Percentiles rank a stretch among this genome's conserved stretches.
These are phyloP conservation scores for Vitis hybrid DNA, from an alignment of 177 flowering plant genomes.

Conservation along the genomic window DNA sequence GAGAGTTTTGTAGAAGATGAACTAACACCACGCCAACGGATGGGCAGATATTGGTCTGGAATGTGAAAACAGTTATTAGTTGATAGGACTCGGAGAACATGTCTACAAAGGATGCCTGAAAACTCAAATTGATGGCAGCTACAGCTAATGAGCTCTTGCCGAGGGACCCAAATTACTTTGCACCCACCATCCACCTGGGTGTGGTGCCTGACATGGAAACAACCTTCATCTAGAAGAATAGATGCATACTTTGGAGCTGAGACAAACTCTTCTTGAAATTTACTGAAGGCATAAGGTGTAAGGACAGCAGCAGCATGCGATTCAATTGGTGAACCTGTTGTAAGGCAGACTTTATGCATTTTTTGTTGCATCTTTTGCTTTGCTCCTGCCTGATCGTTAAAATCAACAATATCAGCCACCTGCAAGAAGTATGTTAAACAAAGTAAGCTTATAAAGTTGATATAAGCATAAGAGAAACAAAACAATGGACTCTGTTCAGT, in stretches of 20 bases:
- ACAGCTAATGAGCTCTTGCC: conserved; percentile 51
- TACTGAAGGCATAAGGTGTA: conserved; percentile 67
- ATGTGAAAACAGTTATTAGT: conserved; percentile 70
- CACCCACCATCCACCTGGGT: conserved; percentile 57
- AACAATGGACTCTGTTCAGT: too few relatives aligned
- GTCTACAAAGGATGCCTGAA: conserved; percentile 65
- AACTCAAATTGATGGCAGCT: conserved; percentile 69
- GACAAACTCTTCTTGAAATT: conserved; percentile 69
- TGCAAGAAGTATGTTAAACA: conserved; percentile 15
- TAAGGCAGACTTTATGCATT: conserved; percentile 43
- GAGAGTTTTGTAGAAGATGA: conserved; percentile 26
- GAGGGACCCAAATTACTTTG: conserved; percentile 66
- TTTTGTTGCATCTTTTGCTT: conserved; percentile 51
- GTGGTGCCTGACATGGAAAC: conserved; percentile 68
- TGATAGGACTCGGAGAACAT: conserved; percentile 66
- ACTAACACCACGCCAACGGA: conserved; percentile 43
- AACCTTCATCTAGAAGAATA: conserved; percentile 45
- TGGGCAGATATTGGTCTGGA: conserved; percentile 61
- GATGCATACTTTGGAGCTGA: conserved; percentile 80
- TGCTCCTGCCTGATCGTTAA: conserved; percentile 40
- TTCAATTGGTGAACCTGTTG: conserved; percentile 78
- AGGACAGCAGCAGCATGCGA: conserved; percentile 70
- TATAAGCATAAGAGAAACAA: neutral
- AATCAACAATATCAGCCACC: conserved; percentile 51
- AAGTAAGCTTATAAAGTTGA: neutral